Conservation (phyloP, 495 filamentous ascomycete genomes). For the Thozetella sp. region DNA sequence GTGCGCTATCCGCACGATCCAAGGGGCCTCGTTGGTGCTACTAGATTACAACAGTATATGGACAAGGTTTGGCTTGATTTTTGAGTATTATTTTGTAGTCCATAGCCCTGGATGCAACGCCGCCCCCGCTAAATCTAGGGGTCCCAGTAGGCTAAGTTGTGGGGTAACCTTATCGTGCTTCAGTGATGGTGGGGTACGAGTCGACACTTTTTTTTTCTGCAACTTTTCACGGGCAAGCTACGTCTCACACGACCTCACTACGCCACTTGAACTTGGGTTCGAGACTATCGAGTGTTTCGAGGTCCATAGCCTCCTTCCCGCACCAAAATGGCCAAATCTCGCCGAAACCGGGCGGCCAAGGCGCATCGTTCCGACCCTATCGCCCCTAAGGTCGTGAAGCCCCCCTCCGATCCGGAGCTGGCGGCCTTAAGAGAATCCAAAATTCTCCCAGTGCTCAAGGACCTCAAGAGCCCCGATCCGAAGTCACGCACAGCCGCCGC, state of each 20-base stretch:
- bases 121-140: background rate
- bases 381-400: conserved; percentile 46
- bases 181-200: conserved; percentile 9
- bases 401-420: conserved; percentile 55
- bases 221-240: background rate
- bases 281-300: background rate
- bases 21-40: too few species aligned
- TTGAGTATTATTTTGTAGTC: background rate
- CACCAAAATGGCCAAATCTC: conserved; percentile 41
- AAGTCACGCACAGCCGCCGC: conserved; percentile 55
- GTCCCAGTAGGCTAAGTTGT: background rate
- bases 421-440: conserved; percentile 55
- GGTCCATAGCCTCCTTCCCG: background rate
- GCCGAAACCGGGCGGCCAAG: conserved; percentile 33
- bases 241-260: background rate
- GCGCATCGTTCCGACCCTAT: conserved; percentile 44
- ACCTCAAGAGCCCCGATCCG: conserved; percentile 55
- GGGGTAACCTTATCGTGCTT: background rate
- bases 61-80: too few species aligned
- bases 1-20: background rate
- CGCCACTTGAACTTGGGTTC: background rate
- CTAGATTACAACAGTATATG: too few species aligned
- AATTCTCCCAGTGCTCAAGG: conserved; percentile 58
- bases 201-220: background rate
- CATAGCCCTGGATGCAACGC: background rate